phyloP scores from a whole-genome alignment of 23 red algal species.

The Chondrus crispus region DNA sequence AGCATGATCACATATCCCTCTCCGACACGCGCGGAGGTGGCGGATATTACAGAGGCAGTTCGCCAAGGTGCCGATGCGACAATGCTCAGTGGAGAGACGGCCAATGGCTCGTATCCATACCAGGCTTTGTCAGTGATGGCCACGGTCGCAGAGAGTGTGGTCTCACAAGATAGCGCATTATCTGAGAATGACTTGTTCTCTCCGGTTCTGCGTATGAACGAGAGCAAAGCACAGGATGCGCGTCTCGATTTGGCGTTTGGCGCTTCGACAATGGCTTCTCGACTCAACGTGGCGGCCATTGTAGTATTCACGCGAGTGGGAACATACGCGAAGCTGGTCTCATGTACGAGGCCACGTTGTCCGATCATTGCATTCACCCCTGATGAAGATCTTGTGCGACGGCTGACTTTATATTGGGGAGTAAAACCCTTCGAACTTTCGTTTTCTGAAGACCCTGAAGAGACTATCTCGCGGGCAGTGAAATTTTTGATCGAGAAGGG shows the following conservation, averaged over 20 bases:
- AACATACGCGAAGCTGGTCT: constrained; percentile 74
- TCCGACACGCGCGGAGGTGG: constrained; percentile 95
- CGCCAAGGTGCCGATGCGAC: constrained; percentile 95
- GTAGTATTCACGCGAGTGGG: constrained; percentile 90
- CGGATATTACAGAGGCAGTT: constrained; percentile 93
- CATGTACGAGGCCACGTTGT: constrained; percentile 73
- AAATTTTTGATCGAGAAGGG: constrained; percentile 47
- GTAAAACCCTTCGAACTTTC: constrained; percentile 74
- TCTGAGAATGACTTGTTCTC: constrained; percentile 60
- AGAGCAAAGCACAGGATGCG: not conserved
- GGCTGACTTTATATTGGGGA: constrained; percentile 92
- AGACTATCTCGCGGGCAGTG: constrained; percentile 78
- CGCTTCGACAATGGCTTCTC: constrained; percentile 77
- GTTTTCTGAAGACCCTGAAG: constrained; percentile 87
- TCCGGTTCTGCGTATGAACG: not conserved
- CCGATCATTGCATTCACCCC: constrained; percentile 90
- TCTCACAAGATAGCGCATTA: constrained; percentile 49
- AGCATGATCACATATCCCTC: constrained; percentile 97
- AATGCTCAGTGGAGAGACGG: constrained; percentile 98
- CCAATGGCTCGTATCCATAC: constrained; percentile 90
- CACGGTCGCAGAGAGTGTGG: constrained; percentile 73
- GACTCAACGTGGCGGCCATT: constrained; percentile 80
- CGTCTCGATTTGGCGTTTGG: constrained; percentile 64
- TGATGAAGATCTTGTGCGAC: constrained; percentile 53
- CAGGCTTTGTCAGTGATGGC: constrained; percentile 85